phyloP scores from a whole-genome alignment of 208 protist genomes.

The Acanthamoeba quina region DNA sequence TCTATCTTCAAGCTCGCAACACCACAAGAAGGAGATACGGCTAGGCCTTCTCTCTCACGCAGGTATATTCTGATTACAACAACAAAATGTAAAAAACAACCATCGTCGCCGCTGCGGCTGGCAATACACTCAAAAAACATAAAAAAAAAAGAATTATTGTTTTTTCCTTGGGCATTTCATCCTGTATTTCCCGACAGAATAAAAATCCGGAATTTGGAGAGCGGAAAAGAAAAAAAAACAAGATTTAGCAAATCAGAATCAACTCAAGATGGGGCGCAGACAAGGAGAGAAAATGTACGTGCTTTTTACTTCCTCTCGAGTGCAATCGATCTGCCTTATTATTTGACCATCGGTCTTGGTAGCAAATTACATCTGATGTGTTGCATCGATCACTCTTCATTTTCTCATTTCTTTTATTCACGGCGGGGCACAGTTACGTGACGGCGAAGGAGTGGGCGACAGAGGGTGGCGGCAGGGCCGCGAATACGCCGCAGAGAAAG shows the following conservation, averaged over 20 bases:
- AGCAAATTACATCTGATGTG: neutral
- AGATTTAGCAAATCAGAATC: neutral
- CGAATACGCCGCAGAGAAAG: neutral
- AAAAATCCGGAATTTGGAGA: neutral
- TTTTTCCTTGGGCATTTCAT: too few species aligned
- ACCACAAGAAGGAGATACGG: neutral
- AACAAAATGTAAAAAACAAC: neutral
- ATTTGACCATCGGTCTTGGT: neutral
- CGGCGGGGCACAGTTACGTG: conserved; percentile 5
- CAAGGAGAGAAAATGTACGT: conserved; percentile 17
- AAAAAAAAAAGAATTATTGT: too few species aligned
- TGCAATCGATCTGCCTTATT: neutral
- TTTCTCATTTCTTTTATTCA: neutral
- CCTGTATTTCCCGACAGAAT: too few species aligned
- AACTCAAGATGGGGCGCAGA: neutral
- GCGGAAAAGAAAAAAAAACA: neutral
- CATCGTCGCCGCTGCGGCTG: too few species aligned
- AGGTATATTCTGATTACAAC: neutral
- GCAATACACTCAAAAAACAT: too few species aligned
- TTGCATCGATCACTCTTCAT: neutral
- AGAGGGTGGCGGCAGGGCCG: conserved; percentile 50
- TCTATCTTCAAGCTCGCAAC: neutral
- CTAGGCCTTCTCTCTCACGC: neutral
- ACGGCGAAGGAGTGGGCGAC: conserved; percentile 63
- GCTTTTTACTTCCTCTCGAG: neutral